Conservation (phyloP, 495 filamentous ascomycete genomes). For the Acidiella bohemica region DNA sequence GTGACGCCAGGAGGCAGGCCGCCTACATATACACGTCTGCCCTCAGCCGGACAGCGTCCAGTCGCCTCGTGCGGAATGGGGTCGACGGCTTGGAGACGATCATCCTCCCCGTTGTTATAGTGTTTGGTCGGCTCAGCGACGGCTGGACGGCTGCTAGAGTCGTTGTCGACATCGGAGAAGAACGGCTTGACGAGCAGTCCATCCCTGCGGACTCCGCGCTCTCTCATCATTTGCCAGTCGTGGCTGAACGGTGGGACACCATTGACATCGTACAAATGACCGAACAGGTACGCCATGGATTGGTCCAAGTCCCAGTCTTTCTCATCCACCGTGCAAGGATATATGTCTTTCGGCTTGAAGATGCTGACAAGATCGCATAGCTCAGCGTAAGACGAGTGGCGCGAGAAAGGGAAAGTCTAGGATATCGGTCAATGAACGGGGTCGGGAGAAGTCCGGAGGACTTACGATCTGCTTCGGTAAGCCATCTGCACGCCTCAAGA, state of each 20-base stretch:
- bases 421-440: background rate
- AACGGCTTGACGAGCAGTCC: background rate
- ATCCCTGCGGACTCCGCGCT: background rate
- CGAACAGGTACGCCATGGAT: constrained; percentile 56
- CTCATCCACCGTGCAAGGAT: constrained; percentile 68
- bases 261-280: constrained; percentile 53
- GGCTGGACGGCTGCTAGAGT: no score
- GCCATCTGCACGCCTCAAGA: constrained; percentile 12
- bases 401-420: constrained; percentile 67
- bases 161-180: no score
- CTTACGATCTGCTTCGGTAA: constrained; percentile 17
- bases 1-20: background rate
- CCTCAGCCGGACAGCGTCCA: background rate
- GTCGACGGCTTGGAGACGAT: no score
- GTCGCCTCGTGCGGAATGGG: background rate
- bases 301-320: constrained; percentile 46
- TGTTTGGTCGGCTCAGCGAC: no score
- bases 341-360: constrained; percentile 63
- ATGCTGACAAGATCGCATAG: constrained; percentile 53
- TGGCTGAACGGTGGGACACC: constrained; percentile 44
- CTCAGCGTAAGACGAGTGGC: constrained; percentile 79
- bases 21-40: background rate
- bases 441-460: background rate
- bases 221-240: constrained; percentile 45
- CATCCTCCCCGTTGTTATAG: no score